phyloP scores from a whole-genome alignment of 2,329 filamentous ascomycete genomes.

The Diaporthe velutina region DNA sequence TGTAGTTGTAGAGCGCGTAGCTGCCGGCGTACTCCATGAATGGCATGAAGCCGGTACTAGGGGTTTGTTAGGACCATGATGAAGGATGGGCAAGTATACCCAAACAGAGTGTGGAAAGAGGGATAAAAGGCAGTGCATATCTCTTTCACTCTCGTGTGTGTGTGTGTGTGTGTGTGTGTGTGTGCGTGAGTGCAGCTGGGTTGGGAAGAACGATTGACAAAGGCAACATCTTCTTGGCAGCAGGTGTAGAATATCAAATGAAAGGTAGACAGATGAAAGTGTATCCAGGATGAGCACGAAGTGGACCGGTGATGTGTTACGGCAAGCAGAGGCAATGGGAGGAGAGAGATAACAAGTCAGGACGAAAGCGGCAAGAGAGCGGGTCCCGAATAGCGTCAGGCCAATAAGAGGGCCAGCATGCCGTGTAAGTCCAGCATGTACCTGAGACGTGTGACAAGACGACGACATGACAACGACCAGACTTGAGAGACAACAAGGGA shows the following conservation, averaged over 20 bases:
- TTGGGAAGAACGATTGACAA: constrained; percentile 37
- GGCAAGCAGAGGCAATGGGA: constrained; percentile 7
- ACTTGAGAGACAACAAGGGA: not conserved
- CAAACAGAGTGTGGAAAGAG: not conserved
- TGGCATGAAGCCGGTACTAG: constrained; percentile 80
- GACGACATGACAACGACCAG: not conserved
- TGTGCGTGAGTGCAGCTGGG: no score
- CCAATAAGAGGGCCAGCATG: constrained; percentile 13
- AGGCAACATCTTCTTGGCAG: constrained; percentile 1
- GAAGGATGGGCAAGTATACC: not conserved
- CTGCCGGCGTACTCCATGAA: constrained; percentile 89
- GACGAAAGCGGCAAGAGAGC: constrained; percentile 22
- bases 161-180: not conserved
- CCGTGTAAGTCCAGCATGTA: constrained; percentile 21
- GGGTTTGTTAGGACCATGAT: constrained; percentile 5
- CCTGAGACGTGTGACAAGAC: not conserved
- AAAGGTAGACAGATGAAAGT: not conserved
- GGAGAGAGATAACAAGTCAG: not conserved
- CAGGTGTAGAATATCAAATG: not conserved
- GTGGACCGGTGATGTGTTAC: not conserved
- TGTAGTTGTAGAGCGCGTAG: constrained; percentile 79
- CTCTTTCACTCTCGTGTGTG: no score
- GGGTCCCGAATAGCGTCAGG: not conserved
- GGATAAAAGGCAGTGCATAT: constrained; percentile 13
- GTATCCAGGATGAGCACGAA: not conserved